These are phyloP conservation scores for Stemphylium lycopersici DNA, from an alignment of 2,329 filamentous ascomycete genomes.

Conservation along the genomic window DNA sequence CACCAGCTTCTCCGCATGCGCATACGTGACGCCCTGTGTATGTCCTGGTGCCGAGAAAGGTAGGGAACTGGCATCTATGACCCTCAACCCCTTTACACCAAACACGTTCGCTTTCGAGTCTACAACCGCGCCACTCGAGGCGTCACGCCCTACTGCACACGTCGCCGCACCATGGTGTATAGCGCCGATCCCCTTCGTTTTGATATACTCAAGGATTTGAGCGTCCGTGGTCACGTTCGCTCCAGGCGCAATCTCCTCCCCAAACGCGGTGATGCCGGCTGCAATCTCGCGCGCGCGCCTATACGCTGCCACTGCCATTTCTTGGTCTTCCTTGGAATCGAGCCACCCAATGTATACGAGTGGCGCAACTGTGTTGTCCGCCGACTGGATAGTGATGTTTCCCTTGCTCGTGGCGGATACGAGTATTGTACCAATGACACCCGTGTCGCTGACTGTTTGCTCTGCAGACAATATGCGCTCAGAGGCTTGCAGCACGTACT, in stretches of 20 bases:
- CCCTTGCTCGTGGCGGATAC: conserved; percentile 9
- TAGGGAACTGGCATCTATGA: conserved; percentile 8
- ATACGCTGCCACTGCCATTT: conserved; percentile 13
- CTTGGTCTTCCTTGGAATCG: conserved; percentile 7
- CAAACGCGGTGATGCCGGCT: conserved; percentile 7
- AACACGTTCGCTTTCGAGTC: conserved; percentile 12
- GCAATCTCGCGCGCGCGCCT: conserved; percentile 8
- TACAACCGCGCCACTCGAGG: conserved; percentile 3
- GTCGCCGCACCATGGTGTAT: conserved; percentile 9
- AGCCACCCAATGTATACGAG: conserved; percentile 7
- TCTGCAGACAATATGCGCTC: background rate
- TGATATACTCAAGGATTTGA: conserved; percentile 10
- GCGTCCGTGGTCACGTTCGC: conserved; percentile 8
- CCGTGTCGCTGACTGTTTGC: conserved; percentile 2
- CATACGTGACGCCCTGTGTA: conserved; percentile 10
- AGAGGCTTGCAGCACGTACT: conserved; percentile 4
- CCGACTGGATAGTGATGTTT: conserved; percentile 10
- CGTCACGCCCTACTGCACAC: conserved; percentile 4
- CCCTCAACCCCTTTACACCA: conserved; percentile 10
- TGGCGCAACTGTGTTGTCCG: conserved; percentile 4
- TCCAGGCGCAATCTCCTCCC: conserved; percentile 9
- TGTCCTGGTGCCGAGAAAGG: conserved; percentile 9
- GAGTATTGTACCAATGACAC: conserved; percentile 8
- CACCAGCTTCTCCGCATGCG: conserved; percentile 9
- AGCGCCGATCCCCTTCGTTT: conserved; percentile 5